Percentiles rank a stretch among this genome's conserved stretches.
phyloP scores from a whole-genome alignment of 305 asterid genomes.

The Ruellia speciosa region DNA sequence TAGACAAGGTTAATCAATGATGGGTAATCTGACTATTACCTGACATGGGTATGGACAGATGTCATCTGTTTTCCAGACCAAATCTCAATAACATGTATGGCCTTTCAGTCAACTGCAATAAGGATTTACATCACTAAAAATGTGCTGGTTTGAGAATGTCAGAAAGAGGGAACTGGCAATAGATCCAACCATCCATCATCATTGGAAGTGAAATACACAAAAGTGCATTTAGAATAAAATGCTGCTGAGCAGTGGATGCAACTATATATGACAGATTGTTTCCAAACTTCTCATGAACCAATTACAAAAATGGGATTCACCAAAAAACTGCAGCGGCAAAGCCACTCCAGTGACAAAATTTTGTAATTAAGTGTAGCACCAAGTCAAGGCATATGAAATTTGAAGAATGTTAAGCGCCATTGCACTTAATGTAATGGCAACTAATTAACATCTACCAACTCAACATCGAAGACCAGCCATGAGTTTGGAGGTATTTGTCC shows the following conservation, averaged over 20 bases:
- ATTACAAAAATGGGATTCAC: slow-evolving; percentile 18
- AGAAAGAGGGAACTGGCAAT: too few species aligned
- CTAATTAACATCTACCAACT: slow-evolving; percentile 59
- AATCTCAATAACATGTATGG: too few species aligned
- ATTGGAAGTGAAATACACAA: background rate
- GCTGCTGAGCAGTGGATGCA: too few species aligned
- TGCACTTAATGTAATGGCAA: background rate
- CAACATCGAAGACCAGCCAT: slow-evolving; percentile 82
- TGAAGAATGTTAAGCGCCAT: slow-evolving; percentile 1
- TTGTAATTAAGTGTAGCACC: background rate
- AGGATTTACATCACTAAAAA: too few species aligned
- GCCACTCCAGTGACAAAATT: slow-evolving; percentile 3
- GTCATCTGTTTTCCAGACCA: too few species aligned
- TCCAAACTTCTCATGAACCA: background rate
- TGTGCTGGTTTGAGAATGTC: too few species aligned
- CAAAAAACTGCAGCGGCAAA: slow-evolving; percentile 19
- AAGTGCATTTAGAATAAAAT: too few species aligned
- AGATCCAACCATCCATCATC: background rate
- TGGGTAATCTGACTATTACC: too few species aligned
- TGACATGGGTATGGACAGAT: too few species aligned
- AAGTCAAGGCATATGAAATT: background rate
- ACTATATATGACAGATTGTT: too few species aligned
- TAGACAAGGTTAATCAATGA: too few species aligned
- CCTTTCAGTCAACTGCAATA: too few species aligned
- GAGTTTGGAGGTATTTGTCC: slow-evolving; percentile 66